Conservation (phyloP, 257 asterid species). For the Jaltomata sinuosa region DNA sequence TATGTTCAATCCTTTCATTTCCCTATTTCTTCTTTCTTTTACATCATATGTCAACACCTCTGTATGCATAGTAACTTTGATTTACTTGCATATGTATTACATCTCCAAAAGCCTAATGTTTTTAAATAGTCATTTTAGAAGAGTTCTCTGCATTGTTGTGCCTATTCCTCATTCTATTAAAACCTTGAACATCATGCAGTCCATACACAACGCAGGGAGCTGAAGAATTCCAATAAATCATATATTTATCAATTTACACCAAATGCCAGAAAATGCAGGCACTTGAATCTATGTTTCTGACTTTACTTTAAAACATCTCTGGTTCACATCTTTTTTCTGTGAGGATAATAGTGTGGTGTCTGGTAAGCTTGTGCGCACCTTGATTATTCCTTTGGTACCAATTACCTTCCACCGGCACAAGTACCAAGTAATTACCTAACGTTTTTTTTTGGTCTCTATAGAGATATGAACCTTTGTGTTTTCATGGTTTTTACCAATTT, state of each 20-base stretch:
- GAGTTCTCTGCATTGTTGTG: background rate
- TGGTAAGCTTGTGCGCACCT: background rate
- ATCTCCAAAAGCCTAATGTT: background rate
- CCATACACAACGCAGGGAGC: background rate
- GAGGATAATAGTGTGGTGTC: background rate
- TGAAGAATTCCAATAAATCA: background rate
- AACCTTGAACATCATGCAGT: background rate
- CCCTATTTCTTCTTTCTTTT: background rate
- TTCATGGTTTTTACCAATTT: background rate
- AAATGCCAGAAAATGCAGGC: background rate
- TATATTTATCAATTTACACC: background rate
- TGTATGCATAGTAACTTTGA: background rate
- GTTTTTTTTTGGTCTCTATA: background rate
- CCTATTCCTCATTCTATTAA: background rate
- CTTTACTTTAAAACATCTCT: background rate
- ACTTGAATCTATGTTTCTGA: background rate
- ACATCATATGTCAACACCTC: background rate
- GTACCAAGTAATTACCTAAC: background rate
- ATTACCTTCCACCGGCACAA: background rate
- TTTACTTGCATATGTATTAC: background rate
- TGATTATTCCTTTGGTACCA: background rate
- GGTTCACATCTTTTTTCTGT: background rate
- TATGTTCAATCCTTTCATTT: background rate
- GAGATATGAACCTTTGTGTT: background rate
- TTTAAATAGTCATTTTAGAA: background rate